Conservation (phyloP, 768 basidiomycete genomes). For the Tricholoma flavovirens region DNA sequence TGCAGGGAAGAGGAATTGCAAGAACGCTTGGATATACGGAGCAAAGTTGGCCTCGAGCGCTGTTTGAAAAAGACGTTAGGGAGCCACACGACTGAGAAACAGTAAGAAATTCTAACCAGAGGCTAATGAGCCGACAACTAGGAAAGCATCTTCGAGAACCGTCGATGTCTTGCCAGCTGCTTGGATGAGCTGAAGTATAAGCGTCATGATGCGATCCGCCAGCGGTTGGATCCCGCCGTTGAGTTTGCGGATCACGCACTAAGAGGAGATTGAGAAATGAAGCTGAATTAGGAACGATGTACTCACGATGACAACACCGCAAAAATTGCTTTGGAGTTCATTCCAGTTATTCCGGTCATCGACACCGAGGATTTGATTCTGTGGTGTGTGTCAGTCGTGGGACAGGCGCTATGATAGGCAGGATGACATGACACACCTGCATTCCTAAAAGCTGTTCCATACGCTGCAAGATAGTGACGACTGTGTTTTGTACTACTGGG, state of each 20-base stretch:
- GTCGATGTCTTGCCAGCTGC: slow-evolving; percentile 91
- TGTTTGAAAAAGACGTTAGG: slow-evolving; percentile 16
- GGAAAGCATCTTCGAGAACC: slow-evolving; percentile 93
- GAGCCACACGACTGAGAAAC: neutral
- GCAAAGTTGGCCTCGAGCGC: slow-evolving; percentile 76
- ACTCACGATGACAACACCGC: slow-evolving; percentile 81
- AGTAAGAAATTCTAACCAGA: slow-evolving; percentile 39
- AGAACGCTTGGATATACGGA: slow-evolving; percentile 80
- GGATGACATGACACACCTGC: slow-evolving; percentile 50
- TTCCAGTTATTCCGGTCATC: slow-evolving; percentile 99
- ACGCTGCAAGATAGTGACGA: slow-evolving; percentile 75
- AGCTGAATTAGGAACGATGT: neutral
- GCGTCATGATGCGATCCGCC: slow-evolving; percentile 93
- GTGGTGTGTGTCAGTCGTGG: neutral
- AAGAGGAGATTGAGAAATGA: slow-evolving; percentile 6
- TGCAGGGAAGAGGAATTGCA: slow-evolving; percentile 83
- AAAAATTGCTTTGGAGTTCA: slow-evolving; percentile 93
- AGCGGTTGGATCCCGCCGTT: slow-evolving; percentile 78
- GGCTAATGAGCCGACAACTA: slow-evolving; percentile 85
- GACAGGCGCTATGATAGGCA: neutral
- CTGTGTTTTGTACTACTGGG: slow-evolving; percentile 74
- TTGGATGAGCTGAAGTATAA: slow-evolving; percentile 78
- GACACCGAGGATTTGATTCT: slow-evolving; percentile 91
- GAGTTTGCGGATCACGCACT: slow-evolving; percentile 86
- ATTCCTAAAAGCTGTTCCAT: slow-evolving; percentile 85